These are phyloP conservation scores for Curvularia eragrostidis DNA, from an alignment of 2,329 filamentous ascomycete genomes.

Conservation along the genomic window DNA sequence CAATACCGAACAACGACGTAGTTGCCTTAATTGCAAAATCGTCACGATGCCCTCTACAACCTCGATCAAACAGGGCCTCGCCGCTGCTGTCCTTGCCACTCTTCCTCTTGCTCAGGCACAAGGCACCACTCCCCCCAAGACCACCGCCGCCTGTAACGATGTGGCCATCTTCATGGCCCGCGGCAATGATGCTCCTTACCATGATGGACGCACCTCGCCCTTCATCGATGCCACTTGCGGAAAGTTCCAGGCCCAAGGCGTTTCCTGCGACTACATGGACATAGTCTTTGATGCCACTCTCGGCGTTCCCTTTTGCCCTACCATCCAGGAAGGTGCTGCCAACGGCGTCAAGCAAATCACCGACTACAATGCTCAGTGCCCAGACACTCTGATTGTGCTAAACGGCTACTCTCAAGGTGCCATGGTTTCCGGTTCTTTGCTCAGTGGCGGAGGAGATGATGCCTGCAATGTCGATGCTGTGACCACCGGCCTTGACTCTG, in stretches of 20 bases:
- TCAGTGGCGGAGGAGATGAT: slow-evolving; percentile 13
- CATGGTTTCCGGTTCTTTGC: slow-evolving; percentile 9
- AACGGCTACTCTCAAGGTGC: slow-evolving; percentile 16
- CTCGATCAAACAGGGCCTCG: slow-evolving; percentile 12
- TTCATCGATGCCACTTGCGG: slow-evolving; percentile 11
- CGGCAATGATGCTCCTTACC: slow-evolving; percentile 15
- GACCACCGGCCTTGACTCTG: slow-evolving; percentile 6
- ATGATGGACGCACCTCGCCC: slow-evolving; percentile 12
- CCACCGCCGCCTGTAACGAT: slow-evolving; percentile 13
- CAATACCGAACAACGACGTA: background rate
- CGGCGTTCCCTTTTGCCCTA: slow-evolving; percentile 9
- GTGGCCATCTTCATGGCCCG: slow-evolving; percentile 16
- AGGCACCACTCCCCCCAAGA: slow-evolving; percentile 11
- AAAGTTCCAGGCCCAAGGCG: slow-evolving; percentile 12
- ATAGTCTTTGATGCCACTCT: slow-evolving; percentile 14
- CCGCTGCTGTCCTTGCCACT: slow-evolving; percentile 14
- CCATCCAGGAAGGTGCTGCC: slow-evolving; percentile 12
- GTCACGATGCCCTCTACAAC: slow-evolving; percentile 4
- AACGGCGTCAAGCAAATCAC: slow-evolving; percentile 16
- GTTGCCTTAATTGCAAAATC: background rate
- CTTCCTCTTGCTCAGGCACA: slow-evolving; percentile 8
- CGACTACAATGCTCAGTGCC: slow-evolving; percentile 14
- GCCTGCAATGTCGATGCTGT: slow-evolving; percentile 10
- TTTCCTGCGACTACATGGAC: slow-evolving; percentile 15
- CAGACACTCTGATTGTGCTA: slow-evolving; percentile 9